Base-by-base conservation (phyloP, 73 alveolate species). In the Paramecium sonneborni region DNA sequence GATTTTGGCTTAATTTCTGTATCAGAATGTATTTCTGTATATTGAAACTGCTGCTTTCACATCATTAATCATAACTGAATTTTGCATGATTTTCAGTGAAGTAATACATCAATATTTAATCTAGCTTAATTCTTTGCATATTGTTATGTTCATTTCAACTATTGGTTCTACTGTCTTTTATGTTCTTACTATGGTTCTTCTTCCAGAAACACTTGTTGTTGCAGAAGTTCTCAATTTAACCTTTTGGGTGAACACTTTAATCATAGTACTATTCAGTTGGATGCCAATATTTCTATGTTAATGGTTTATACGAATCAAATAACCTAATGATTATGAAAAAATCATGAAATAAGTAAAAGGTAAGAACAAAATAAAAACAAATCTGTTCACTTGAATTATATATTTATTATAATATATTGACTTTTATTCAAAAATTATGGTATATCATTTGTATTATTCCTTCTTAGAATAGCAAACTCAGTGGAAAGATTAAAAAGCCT, bases 21-120 rank as follows among this genome's bases (percentile, higher is more conserved):
- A 95, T 91, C 93, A 97, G 76, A 96, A 94, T 30, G 94, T 97
- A 15, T 96, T 97, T 86, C 79, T 96, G 30, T 94, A 93, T 67
- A 95, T 97, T 57, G 98, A 95, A 20, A 97, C 99, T 3, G 96
- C 96, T 34, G 95, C 99, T 21, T 97, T 96, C 93, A 95, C 98
- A 24, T 98, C 98, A 1, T 85, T 97, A 41, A 97, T 97, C 52
- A 92, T 95, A 18, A 69, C 94, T 18, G 94, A 88, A 46, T 43
- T 23, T 70, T 82, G 85, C 28, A 70, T 69, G 85, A 69, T 88
- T 26, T 88, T 88, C 18, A 88, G 91, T 69, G 85, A 76, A 28
- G 93, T 86, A 86, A 35, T 30, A 10, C 21, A 62, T 38, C 2
- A 2, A 62, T 18, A 5, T 30, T 8, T 9, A 2, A 32, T 34